phyloP scores from a whole-genome alignment of 1,284 basidiomycete species.

The Somion occarium region DNA sequence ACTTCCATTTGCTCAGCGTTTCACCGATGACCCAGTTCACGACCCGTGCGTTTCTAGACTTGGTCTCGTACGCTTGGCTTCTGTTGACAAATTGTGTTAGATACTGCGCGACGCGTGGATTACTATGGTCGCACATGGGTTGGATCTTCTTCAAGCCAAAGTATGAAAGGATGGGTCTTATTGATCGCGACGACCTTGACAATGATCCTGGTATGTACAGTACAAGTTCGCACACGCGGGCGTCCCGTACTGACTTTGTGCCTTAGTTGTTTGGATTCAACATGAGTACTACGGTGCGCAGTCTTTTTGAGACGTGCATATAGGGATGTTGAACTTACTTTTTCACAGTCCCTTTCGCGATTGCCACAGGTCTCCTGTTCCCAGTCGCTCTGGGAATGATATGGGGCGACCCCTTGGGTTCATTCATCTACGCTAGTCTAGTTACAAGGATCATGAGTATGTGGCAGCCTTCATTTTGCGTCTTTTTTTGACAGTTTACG shows the following conservation, averaged over 20 bases:
- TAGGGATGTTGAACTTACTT: not conserved
- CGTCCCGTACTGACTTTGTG: not conserved
- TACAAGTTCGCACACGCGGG: not conserved
- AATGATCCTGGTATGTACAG: conserved; percentile 53
- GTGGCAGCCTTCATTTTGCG: conserved; percentile 16
- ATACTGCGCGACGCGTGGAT: conserved; percentile 69
- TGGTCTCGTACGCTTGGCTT: not conserved
- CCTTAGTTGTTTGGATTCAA: conserved; percentile 68
- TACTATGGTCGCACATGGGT: conserved; percentile 76
- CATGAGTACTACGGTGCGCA: conserved; percentile 62
- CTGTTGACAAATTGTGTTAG: conserved; percentile 26
- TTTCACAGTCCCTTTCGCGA: conserved; percentile 48
- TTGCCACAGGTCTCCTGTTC: conserved; percentile 54
- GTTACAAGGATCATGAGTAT: conserved; percentile 56
- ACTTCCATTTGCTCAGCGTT: conserved; percentile 40
- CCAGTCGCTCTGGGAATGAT: conserved; percentile 48
- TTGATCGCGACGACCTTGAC: conserved; percentile 71
- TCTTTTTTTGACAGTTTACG: conserved; percentile 2
- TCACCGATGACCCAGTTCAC: conserved; percentile 70
- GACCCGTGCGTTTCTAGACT: conserved; percentile 52
- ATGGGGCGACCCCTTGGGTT: conserved; percentile 61
- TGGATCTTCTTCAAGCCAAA: conserved; percentile 81
- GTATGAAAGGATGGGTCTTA: conserved; percentile 57
- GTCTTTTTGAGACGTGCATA: not conserved
- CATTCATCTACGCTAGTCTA: conserved; percentile 67